Evolutionary conservation across 2,329 filamentous ascomycete species (phyloP).

Genomic region (Claviceps sp.): DNA sequence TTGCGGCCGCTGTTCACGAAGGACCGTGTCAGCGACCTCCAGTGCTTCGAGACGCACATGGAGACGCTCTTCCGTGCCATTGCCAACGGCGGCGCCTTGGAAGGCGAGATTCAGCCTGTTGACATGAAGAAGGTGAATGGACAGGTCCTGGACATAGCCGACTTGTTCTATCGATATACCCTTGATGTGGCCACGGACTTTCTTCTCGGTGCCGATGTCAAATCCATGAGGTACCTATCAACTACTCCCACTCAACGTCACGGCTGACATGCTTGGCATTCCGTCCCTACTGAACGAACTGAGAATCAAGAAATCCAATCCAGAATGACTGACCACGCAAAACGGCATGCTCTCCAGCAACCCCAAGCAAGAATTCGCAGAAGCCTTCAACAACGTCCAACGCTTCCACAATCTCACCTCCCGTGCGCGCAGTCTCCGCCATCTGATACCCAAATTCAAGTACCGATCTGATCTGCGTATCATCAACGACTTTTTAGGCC

Average conservation of each 20-base stretch:
- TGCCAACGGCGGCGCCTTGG: conserved; percentile 40
- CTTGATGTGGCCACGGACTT: conserved; percentile 82
- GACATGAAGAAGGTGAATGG: conserved; percentile 49
- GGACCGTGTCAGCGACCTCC: conserved; percentile 69
- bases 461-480: conserved; percentile 53
- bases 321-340: background rate
- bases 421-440: conserved; percentile 17
- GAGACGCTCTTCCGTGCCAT: conserved; percentile 59
- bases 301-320: background rate
- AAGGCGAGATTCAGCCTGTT: conserved; percentile 49
- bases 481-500: conserved; percentile 69
- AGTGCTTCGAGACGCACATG: conserved; percentile 69
- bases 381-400: conserved; percentile 59
- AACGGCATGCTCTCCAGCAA: conserved; percentile 15
- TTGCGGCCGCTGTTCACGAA: conserved; percentile 79
- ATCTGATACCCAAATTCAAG: conserved; percentile 45
- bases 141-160: conserved; percentile 52
- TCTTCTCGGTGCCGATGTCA: conserved; percentile 63
- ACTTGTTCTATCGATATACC: conserved; percentile 74
- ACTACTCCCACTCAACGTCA: background rate
- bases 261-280: too few relatives aligned
- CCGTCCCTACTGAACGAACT: too few relatives aligned
- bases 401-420: conserved; percentile 47
- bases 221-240: conserved; percentile 35
- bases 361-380: conserved; percentile 46